Evolutionary conservation across 805 yeast species (phyloP).

Genomic region (Komagataella populi): DNA sequence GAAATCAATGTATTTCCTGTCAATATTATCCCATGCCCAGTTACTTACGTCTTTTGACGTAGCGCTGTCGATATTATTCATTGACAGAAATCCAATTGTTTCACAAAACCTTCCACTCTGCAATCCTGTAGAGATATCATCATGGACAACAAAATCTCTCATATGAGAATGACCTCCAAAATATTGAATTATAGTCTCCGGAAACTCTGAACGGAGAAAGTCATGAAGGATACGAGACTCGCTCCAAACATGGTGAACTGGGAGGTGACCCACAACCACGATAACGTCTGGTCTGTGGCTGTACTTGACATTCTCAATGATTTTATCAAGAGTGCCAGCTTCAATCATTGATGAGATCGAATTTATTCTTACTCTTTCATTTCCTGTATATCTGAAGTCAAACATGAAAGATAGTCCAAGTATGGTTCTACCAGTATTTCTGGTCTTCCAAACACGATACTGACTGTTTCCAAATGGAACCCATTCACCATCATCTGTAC

Average conservation of each 20-base stretch:
- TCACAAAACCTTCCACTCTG: slow-evolving; percentile 92
- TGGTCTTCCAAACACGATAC: slow-evolving; percentile 53
- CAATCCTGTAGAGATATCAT: slow-evolving; percentile 55
- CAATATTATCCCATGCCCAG: slow-evolving; percentile 12
- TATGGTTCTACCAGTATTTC: slow-evolving; percentile 32
- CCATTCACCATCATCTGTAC: slow-evolving; percentile 26
- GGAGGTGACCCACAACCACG: slow-evolving; percentile 70
- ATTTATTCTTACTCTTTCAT: slow-evolving; percentile 48
- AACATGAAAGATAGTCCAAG: slow-evolving; percentile 71
- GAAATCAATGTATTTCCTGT: slow-evolving; percentile 74
- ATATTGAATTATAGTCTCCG: slow-evolving; percentile 58
- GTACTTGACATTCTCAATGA: slow-evolving; percentile 17
- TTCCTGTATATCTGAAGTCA: slow-evolving; percentile 46
- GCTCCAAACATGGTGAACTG: slow-evolving; percentile 42
- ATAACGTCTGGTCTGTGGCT: slow-evolving; percentile 42
- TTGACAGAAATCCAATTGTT: slow-evolving; percentile 79
- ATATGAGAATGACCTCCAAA: slow-evolving; percentile 94
- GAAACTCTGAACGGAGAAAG: slow-evolving; percentile 42
- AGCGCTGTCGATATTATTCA: slow-evolving; percentile 19
- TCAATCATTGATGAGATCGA: slow-evolving; percentile 40
- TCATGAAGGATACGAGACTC: slow-evolving; percentile 36
- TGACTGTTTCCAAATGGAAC: slow-evolving; percentile 56
- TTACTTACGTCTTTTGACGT: neutral
- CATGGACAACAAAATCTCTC: slow-evolving; percentile 66
- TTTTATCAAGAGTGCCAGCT: slow-evolving; percentile 52